Base-by-base conservation (phyloP, 2,329 filamentous ascomycete genomes). In the Aspergillus quadricinctus region DNA sequence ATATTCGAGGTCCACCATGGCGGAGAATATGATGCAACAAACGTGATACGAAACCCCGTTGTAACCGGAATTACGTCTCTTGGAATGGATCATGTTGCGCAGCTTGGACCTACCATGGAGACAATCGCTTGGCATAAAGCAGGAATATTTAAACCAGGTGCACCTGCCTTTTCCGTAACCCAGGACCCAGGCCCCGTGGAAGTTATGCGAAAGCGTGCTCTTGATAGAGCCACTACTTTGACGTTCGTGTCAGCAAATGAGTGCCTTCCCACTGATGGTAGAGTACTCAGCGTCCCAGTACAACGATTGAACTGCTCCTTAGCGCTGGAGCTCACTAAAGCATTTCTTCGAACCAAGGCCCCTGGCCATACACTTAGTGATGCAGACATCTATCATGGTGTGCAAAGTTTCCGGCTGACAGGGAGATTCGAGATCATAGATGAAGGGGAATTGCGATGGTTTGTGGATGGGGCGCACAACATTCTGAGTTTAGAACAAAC, bases 41-140 rank as follows among this genome's bases (percentile, higher is more conserved):
- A 90, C 55, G 73, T 89, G 29, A 80, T 89, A 0, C 76, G 80
- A 52, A 71, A 72, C 11, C 84, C 86, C 0, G 75, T 82, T 0
- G 86, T 79, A 0, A 79, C 82, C 0, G 87, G 81, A 1, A 84
- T 90, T 55, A 85, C 81, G 48, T 82, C 82, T n/a, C 75, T 90
- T 9, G 87, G 85, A 3, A 84, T 90, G 60, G 88, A 90, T 65
- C 88, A 90, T 64, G 80, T 88, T 37, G 80, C 78, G 52, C 78
- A 80, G 21, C 78, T 90, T 1, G 88, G 88, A 3, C 72, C 80
- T 19, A 87, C 84, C 0, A 74, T 88, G 10, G 83, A 82, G 31
- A 79, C 84, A 69, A 88, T 90, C 60, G 85, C 87, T 0, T 89
- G 87, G 87, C 86, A 90, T 72, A 90, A 90, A 72, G 83, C 85